A percentile compares a stretch with the other conserved stretches of the same genome.
Conservation (phyloP, 164 flowering plant genomes). For the Chimonanthus salicifolius region DNA sequence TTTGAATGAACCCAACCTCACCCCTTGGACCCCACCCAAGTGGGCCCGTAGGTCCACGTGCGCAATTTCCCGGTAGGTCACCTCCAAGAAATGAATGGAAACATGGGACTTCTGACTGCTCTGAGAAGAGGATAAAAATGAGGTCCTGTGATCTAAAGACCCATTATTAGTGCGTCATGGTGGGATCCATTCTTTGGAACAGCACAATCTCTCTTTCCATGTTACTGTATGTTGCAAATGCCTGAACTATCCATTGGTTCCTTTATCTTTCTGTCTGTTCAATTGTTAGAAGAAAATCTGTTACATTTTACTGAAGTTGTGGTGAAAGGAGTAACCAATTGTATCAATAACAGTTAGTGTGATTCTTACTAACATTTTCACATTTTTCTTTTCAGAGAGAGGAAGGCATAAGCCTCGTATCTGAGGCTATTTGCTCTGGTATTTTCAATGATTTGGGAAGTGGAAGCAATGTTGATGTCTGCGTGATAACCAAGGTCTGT, state of each 20-base stretch:
- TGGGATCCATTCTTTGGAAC: too few relatives aligned
- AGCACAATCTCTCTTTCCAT: too few relatives aligned
- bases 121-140: too few relatives aligned
- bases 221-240: too few relatives aligned
- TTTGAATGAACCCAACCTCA: too few relatives aligned
- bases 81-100: too few relatives aligned
- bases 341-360: background rate
- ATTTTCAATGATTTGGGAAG: slow-evolving; percentile 97
- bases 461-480: slow-evolving; percentile 97
- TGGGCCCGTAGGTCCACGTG: too few relatives aligned
- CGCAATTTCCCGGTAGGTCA: too few relatives aligned
- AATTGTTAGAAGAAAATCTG: background rate
- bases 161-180: too few relatives aligned
- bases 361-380: background rate
- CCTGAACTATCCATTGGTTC: background rate
- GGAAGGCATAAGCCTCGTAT: slow-evolving; percentile 74
- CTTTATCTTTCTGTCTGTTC: background rate
- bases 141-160: too few relatives aligned
- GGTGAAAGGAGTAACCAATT: background rate
- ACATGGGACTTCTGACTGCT: too few relatives aligned
- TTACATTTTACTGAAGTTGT: background rate
- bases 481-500: slow-evolving; percentile 90
- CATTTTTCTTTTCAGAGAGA: slow-evolving; percentile 58
- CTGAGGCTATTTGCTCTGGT: slow-evolving; percentile 84
- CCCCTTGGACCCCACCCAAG: too few relatives aligned